Percentiles rank a stretch among this genome's conserved stretches.
These are phyloP conservation scores for Endothia cerciana DNA, from an alignment of 2,329 filamentous ascomycete species.

Conservation along the genomic window DNA sequence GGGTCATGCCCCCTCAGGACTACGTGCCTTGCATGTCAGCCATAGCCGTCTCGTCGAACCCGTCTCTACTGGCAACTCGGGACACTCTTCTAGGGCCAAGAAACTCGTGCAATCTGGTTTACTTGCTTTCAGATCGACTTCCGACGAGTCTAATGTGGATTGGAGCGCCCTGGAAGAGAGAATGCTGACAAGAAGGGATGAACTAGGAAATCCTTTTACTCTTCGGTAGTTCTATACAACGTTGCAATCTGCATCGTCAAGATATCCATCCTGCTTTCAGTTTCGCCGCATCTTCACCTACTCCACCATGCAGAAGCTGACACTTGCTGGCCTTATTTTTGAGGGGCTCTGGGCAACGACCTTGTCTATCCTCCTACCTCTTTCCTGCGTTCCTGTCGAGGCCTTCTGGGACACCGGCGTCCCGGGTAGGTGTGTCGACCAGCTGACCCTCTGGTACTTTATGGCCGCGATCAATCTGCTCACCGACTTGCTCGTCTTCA, in stretches of 20 bases:
- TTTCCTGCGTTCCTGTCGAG: slow-evolving; percentile 33
- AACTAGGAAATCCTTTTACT: slow-evolving; percentile 36
- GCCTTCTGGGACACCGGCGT: slow-evolving; percentile 33
- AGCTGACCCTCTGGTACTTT: slow-evolving; percentile 32
- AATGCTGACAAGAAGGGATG: neutral
- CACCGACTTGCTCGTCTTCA: slow-evolving; percentile 35
- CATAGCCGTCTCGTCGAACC: neutral
- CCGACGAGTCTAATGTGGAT: neutral
- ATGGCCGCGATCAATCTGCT: slow-evolving; percentile 35
- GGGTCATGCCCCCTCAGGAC: slow-evolving; percentile 16
- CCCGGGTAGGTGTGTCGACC: slow-evolving; percentile 33
- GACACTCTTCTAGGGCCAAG: neutral
- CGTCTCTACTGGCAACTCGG: neutral
- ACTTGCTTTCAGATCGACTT: neutral
- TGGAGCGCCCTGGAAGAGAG: neutral
- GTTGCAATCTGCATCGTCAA: slow-evolving; percentile 38
- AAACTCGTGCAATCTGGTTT: neutral
- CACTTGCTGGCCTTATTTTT: slow-evolving; percentile 30
- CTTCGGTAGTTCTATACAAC: slow-evolving; percentile 40
- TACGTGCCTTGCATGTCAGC: slow-evolving; percentile 11
- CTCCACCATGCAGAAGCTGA: slow-evolving; percentile 32
- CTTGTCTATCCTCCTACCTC: slow-evolving; percentile 32
- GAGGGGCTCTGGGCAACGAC: slow-evolving; percentile 33
- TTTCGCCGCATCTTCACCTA: slow-evolving; percentile 41
- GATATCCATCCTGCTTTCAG: slow-evolving; percentile 41